Base-by-base conservation (phyloP, 352 stramenopile species). In the Phytophthora macrochlamydospora region DNA sequence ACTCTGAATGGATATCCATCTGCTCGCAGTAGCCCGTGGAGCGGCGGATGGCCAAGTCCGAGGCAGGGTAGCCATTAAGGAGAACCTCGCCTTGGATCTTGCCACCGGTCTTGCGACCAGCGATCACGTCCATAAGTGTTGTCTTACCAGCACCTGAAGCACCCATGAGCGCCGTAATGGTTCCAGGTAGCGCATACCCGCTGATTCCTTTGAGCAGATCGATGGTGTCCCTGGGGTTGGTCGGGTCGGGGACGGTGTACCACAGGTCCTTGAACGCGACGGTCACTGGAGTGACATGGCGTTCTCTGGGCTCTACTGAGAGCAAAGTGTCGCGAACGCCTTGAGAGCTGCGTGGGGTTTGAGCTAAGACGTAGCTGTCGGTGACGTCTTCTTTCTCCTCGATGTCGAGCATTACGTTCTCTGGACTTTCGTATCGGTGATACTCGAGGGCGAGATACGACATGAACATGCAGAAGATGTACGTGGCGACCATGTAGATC, bases 1-100 rank as follows among this genome's bases (percentile, higher is more conserved):
- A 95, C 32, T 90, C 76, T 14, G 81, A 83, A 31, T 97, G 79
- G 32, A 88, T 83, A 56, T 97, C 91, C 65, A 96, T 92, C 59
- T 97, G 90, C 58, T 83, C 75, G 46, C 75, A 83, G 63, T 83
- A 83, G 7, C 75, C 75, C 11, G 75, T 87, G 31, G 51, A 63
- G 3, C 77, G 67, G 8, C 74, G 70, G 32, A 85, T 83, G 8
- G 69, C 74, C 1, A 87, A 38, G 18, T 83, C 67, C 8, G 42
- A 69, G 14, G 57, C 69, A 0, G 64, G 46, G 56, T 87, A 5
- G 74, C 65, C 1, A 58, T 78, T 31, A 4, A 49, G 8, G 13
- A 49, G 18, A 7, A 49, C 29, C 18, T 49, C 12, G 1, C 43
- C 43, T 49, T 28, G 43, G 18, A 49, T 49, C 43, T 49, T 49